phyloP scores from a whole-genome alignment of 352 stramenopile genomes.

The Phytophthora cajani region DNA sequence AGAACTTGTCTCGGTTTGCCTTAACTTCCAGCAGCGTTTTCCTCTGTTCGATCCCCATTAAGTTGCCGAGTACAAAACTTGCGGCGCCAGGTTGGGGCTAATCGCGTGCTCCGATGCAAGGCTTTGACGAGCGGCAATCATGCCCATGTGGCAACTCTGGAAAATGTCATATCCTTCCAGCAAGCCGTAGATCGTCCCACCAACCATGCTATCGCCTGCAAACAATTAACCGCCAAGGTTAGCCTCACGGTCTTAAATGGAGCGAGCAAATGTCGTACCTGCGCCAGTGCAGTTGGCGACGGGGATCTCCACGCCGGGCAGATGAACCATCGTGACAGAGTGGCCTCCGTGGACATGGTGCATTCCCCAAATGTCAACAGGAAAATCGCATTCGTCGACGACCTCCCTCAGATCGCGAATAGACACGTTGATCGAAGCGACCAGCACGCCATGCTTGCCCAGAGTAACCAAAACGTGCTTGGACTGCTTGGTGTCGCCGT shows the following conservation, averaged over 20 bases:
- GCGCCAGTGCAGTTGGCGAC: constrained; percentile 80
- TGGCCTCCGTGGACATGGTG: constrained; percentile 56
- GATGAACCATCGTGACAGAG: constrained; percentile 65
- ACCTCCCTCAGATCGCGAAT: constrained; percentile 33
- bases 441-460: constrained; percentile 75
- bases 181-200: constrained; percentile 79
- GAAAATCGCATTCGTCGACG: constrained; percentile 42
- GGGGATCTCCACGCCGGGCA: constrained; percentile 60
- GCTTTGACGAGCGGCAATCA: constrained; percentile 75
- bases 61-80: constrained; percentile 40
- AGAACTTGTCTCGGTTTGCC: constrained; percentile 12
- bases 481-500: constrained; percentile 45
- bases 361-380: constrained; percentile 61
- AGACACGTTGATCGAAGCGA: constrained; percentile 69
- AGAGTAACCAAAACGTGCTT: constrained; percentile 85
- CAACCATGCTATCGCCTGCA: constrained; percentile 78
- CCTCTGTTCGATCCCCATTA: constrained; percentile 3
- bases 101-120: constrained; percentile 73
- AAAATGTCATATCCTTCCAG: constrained; percentile 66
- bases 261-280: constrained; percentile 39
- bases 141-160: constrained; percentile 75
- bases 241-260: neutral
- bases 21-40: neutral
- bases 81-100: constrained; percentile 52
- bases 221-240: constrained; percentile 6